Evolutionary conservation across 306 rosid genomes (phyloP), one percentile per base, ranked within the genome.

Genomic region (Acmispon strigosus): DNA sequence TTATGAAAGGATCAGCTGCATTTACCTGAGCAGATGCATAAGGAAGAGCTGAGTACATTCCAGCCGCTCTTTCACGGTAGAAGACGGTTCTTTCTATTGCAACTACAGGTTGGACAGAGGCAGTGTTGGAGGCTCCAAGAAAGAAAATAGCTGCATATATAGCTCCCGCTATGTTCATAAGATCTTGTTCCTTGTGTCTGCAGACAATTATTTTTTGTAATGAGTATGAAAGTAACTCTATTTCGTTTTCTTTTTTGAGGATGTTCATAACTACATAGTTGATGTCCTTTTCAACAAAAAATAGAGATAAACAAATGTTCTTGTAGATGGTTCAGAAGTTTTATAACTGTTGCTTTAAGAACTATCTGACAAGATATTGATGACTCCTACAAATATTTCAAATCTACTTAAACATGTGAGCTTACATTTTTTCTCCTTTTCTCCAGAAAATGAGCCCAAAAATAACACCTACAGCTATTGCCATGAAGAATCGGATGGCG

Each of bases 11-110:
- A 34, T 63, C 19, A 17, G 47, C 10, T 78, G 24, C 18, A 44
- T 52, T 72, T 80, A 87, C 92, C 87, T 84, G 92, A 41, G 84
- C 83, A 65, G 84, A 47, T 63, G 89, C 81, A 80, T 85, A 85
- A 36, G 89, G 85, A 20, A 85, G 71, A 68, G 86, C 51, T 50
- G 85, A 82, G 71, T 85, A 85, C 86, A 85, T 74, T 66, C 85
- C 86, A 1, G 89, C 81, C 0, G 86, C 89, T 82, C 75, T 82
- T 82, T 85, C 89, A 2, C 85, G 83, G 75, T 85, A 82, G 81
- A 82, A 85, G 51, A 78, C 85, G 0, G 80, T 80, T 77, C 85
- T 80, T 80, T 80, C 89, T 73, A 74, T 66, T 24, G 81, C 81
- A 56, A 82, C 87, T 49, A 82, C 74, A 29, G 89, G 81, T 75